These are phyloP conservation scores for Fusarium pilosicola DNA, from an alignment of 2,329 filamentous ascomycete genomes.

Conservation along the genomic window DNA sequence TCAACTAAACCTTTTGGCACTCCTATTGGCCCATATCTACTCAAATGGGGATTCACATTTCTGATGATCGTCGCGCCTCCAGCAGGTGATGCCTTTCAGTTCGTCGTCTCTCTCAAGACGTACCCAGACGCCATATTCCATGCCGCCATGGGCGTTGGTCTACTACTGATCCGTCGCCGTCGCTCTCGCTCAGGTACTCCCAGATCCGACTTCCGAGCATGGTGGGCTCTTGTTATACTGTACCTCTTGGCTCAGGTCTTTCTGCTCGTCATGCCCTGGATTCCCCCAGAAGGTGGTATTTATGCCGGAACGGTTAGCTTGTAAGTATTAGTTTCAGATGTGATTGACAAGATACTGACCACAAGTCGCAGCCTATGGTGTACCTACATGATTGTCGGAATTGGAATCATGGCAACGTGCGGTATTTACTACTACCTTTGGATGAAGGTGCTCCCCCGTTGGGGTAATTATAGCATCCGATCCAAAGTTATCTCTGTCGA, in stretches of 20 bases:
- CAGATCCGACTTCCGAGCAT: constrained; percentile 64
- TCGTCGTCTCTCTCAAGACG: constrained; percentile 66
- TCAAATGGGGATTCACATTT: constrained; percentile 67
- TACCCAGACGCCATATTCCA: constrained; percentile 70
- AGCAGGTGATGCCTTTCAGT: constrained; percentile 68
- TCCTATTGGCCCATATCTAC: constrained; percentile 65
- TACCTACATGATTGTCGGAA: constrained; percentile 45
- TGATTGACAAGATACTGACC: constrained; percentile 69
- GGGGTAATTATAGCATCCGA: constrained; percentile 62
- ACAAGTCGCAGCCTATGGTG: constrained; percentile 45
- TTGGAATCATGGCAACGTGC: constrained; percentile 50
- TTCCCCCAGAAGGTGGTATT: constrained; percentile 68
- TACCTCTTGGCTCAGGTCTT: constrained; percentile 69
- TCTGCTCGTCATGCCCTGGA: constrained; percentile 76
- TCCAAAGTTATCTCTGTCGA: constrained; percentile 62
- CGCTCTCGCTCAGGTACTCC: constrained; percentile 61
- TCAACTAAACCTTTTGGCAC: constrained; percentile 72
- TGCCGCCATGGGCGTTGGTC: constrained; percentile 64
- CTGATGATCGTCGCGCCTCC: constrained; percentile 70
- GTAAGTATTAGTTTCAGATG: constrained; percentile 45
- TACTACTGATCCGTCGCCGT: constrained; percentile 66
- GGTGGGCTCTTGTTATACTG: constrained; percentile 67
- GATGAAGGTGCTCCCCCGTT: constrained; percentile 65
- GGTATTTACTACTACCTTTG: constrained; percentile 67
- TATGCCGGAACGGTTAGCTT: constrained; percentile 75